phyloP scores from a whole-genome alignment of 225 moss, liverwort and hornwort species.

The Straminergon stramineum region DNA sequence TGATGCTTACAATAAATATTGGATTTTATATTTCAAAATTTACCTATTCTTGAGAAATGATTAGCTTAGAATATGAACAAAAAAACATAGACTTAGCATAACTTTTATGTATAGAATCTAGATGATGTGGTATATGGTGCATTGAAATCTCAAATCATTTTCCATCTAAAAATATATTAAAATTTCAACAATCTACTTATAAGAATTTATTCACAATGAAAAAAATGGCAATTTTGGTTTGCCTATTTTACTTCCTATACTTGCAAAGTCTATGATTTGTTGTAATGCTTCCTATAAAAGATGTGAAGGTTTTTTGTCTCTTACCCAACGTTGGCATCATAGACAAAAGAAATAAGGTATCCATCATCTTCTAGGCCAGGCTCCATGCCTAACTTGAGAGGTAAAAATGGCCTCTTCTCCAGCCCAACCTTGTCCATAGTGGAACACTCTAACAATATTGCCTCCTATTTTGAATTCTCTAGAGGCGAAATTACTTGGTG shows the following conservation, averaged over 20 bases:
- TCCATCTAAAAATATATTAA: neutral
- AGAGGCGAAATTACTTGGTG: neutral
- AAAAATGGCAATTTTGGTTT: neutral
- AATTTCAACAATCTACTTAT: neutral
- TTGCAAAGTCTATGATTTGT: neutral
- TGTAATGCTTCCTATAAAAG: accelerated
- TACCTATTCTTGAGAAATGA: neutral
- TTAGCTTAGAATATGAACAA: too few relatives aligned
- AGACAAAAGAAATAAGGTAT: neutral
- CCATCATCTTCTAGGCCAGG: conserved; percentile 44
- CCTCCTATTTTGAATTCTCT: neutral
- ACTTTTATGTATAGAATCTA: neutral
- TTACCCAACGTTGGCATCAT: neutral
- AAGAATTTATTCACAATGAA: neutral
- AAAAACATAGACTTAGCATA: accelerated
- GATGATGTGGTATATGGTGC: neutral
- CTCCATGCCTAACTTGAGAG: neutral
- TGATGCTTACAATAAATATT: accelerated
- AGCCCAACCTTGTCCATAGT: neutral
- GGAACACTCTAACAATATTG: neutral
- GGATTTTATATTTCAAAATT: accelerated
- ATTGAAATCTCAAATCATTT: neutral
- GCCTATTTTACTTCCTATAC: accelerated
- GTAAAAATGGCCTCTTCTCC: conserved; percentile 29
- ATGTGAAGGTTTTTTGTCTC: too few relatives aligned